These are phyloP conservation scores for Adansonia grandidieri DNA, from an alignment of 441 rosid genomes.

Conservation along the genomic window DNA sequence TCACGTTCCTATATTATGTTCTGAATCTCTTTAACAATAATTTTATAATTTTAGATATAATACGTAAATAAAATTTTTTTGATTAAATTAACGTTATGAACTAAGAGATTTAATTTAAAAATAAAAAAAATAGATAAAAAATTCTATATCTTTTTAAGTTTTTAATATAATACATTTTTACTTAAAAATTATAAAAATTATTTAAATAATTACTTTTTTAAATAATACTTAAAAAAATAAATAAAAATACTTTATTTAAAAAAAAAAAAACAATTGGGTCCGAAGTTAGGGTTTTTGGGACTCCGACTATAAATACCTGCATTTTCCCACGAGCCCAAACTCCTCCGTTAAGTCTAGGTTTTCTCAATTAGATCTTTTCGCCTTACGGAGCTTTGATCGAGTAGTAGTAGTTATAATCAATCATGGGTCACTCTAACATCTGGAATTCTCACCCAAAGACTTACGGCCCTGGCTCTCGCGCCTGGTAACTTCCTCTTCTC, in stretches of 20 bases:
- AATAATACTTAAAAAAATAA: no score
- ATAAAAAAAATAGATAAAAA: no score
- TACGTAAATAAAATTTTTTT: no score
- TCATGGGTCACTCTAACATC: slow-evolving; percentile 75
- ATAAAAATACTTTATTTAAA: neutral
- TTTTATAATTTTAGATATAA: no score
- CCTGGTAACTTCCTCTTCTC: slow-evolving; percentile 42
- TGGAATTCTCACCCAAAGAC: slow-evolving; percentile 83
- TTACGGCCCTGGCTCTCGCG: slow-evolving; percentile 75
- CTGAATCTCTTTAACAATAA: no score
- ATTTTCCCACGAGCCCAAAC: neutral
- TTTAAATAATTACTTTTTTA: no score
- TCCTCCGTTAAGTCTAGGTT: neutral
- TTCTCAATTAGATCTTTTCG: neutral
- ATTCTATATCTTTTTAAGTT: no score
- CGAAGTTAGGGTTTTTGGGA: neutral
- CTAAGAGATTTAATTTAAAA: no score
- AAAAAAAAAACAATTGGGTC: slow-evolving; percentile 1
- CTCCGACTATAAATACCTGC: neutral
- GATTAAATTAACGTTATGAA: no score
- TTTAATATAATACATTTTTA: no score
- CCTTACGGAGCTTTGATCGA: neutral
- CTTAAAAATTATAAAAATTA: no score
- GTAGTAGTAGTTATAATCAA: neutral
- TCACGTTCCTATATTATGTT: no score